Percentiles rank a stretch among this genome's conserved stretches.
These are phyloP conservation scores for Vaccinium darrowii DNA, from an alignment of 148 eudicot genomes.

Conservation along the genomic window DNA sequence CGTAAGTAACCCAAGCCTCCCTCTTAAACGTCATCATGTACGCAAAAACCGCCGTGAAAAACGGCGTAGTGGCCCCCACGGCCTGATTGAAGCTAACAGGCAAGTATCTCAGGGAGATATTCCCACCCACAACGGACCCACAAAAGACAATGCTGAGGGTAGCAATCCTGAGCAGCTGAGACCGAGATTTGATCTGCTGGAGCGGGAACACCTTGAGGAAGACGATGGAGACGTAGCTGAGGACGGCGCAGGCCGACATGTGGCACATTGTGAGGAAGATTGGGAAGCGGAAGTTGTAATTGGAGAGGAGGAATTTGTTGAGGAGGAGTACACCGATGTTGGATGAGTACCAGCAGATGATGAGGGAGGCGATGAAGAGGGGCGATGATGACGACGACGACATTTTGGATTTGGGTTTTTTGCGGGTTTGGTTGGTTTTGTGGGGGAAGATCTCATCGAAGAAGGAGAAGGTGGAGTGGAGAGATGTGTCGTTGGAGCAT, in stretches of 20 bases:
- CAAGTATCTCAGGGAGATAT: slow-evolving; percentile 64
- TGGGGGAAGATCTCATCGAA: not conserved
- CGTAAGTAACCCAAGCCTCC: slow-evolving; percentile 83
- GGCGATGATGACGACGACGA: slow-evolving; percentile 25
- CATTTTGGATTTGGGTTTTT: slow-evolving; percentile 9
- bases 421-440: not conserved
- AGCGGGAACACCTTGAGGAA: slow-evolving; percentile 60
- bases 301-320: slow-evolving; percentile 75
- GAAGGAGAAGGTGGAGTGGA: not conserved
- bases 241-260: slow-evolving; percentile 82
- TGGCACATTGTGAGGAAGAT: slow-evolving; percentile 95
- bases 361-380: slow-evolving; percentile 57
- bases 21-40: slow-evolving; percentile 76
- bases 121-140: slow-evolving; percentile 95
- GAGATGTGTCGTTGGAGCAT: not conserved
- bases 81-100: slow-evolving; percentile 97
- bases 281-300: slow-evolving; percentile 83
- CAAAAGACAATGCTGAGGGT: slow-evolving; percentile 80
- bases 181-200: slow-evolving; percentile 70
- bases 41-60: slow-evolving; percentile 90
- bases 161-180: slow-evolving; percentile 62
- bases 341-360: slow-evolving; percentile 82
- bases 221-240: slow-evolving; percentile 78
- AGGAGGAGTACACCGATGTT: slow-evolving; percentile 87
- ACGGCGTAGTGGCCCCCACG: slow-evolving; percentile 98